phyloP scores from a whole-genome alignment of 2,329 filamentous ascomycete species.

The Sarocladium oryzae region DNA sequence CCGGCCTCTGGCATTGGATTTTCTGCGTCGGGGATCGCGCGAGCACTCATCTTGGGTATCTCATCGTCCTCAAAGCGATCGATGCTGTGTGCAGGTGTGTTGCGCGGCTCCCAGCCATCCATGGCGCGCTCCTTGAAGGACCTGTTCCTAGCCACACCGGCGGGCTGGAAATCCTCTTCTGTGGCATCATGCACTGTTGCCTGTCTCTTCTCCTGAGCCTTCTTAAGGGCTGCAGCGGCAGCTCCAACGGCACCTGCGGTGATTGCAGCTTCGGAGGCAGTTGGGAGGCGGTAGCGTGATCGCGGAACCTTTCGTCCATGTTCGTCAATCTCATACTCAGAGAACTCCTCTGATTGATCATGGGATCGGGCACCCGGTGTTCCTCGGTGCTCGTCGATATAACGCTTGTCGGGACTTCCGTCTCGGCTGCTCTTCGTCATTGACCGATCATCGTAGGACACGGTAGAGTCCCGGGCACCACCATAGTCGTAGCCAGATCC shows the following conservation, averaged over 20 bases:
- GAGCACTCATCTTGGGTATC: conserved; percentile 56
- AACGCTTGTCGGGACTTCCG: conserved; percentile 35
- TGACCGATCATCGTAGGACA: conserved; percentile 26
- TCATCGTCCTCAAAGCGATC: conserved; percentile 50
- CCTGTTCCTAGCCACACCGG: conserved; percentile 51
- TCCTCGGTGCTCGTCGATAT: conserved; percentile 32
- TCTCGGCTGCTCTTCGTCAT: conserved; percentile 27
- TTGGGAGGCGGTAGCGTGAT: conserved; percentile 39
- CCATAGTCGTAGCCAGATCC: conserved; percentile 46
- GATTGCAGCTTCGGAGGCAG: conserved; percentile 51
- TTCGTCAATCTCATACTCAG: conserved; percentile 53
- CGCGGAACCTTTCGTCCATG: conserved; percentile 49
- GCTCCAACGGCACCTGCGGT: conserved; percentile 49
- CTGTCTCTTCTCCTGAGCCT: conserved; percentile 40
- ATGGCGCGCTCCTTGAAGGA: conserved; percentile 61
- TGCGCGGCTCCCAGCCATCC: conserved; percentile 47
- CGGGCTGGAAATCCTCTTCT: conserved; percentile 36
- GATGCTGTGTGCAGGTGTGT: conserved; percentile 52
- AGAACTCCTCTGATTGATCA: conserved; percentile 39
- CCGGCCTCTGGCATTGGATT: conserved; percentile 75
- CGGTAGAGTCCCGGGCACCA: conserved; percentile 29
- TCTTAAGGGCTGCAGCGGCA: conserved; percentile 45
- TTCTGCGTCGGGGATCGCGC: conserved; percentile 59
- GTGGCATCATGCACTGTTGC: conserved; percentile 25
- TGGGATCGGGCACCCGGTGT: conserved; percentile 33